These are phyloP conservation scores for Colletotrichum shisoi DNA, from an alignment of 2,329 filamentous ascomycete species.

Conservation along the genomic window DNA sequence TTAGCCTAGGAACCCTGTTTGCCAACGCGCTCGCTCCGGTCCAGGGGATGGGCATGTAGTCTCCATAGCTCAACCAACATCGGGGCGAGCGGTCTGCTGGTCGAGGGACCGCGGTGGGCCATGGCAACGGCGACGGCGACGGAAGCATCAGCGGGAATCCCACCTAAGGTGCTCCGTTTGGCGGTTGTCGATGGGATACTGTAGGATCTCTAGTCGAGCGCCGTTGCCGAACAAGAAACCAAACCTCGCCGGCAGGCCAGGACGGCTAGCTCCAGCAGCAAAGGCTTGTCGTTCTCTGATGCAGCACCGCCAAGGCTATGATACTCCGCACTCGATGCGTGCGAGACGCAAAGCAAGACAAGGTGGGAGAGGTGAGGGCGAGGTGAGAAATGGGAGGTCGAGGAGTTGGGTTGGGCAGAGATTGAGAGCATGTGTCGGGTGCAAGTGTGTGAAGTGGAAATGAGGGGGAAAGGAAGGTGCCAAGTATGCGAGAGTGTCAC, in stretches of 20 bases:
- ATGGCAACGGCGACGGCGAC: background rate
- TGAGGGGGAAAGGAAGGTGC: background rate
- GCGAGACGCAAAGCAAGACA: background rate
- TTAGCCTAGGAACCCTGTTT: slow-evolving; percentile 24
- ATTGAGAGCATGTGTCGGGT: background rate
- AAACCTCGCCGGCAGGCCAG: slow-evolving; percentile 1
- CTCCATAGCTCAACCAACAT: slow-evolving; percentile 17
- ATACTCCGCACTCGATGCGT: background rate
- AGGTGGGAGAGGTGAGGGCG: background rate
- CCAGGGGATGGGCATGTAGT: background rate
- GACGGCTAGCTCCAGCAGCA: slow-evolving; percentile 8
- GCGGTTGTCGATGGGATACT: no score
- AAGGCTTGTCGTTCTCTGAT: slow-evolving; percentile 15
- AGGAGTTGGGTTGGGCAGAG: background rate
- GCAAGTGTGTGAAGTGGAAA: background rate
- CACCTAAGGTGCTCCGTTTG: background rate
- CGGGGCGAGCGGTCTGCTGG: slow-evolving; percentile 14
- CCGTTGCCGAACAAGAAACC: slow-evolving; percentile 9
- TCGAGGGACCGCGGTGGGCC: slow-evolving; percentile 2
- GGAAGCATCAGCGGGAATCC: background rate
- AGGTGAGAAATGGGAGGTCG: background rate
- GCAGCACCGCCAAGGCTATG: background rate
- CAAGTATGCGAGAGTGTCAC: no score
- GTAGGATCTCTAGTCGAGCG: background rate
- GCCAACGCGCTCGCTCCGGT: slow-evolving; percentile 5